Evolutionary conservation across 352 stramenopile species (phyloP).

Genomic region (Globisporangium viniferum): DNA sequence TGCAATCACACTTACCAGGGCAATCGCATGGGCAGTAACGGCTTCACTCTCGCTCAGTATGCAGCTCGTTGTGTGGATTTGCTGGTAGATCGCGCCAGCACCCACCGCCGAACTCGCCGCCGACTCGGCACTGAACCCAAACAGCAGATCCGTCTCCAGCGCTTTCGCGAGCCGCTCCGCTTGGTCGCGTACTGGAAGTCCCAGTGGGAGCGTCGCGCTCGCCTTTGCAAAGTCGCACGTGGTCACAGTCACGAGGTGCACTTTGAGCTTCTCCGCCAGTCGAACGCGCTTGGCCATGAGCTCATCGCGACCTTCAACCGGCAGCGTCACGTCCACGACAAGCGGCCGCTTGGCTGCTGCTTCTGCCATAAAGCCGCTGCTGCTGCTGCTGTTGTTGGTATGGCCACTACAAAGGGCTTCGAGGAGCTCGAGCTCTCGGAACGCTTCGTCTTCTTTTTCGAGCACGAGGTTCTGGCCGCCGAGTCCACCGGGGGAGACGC

Average conservation of each 20-base stretch:
- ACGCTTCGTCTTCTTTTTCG: conserved; percentile 73
- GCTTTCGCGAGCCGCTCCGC: conserved; percentile 49
- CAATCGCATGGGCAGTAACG: conserved; percentile 34
- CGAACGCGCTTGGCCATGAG: conserved; percentile 28
- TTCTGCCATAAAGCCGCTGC: background rate
- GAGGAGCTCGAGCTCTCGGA: conserved; percentile 56
- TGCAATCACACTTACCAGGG: no score
- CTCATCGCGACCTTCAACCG: conserved; percentile 44
- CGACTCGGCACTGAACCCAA: conserved; percentile 34
- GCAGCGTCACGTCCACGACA: conserved; percentile 53
- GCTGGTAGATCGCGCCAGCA: conserved; percentile 69
- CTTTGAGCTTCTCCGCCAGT: conserved; percentile 32
- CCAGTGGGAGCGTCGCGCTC: conserved; percentile 7
- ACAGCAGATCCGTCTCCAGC: conserved; percentile 68
- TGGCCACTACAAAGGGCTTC: background rate
- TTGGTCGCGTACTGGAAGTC: conserved; percentile 26
- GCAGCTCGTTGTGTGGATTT: conserved; percentile 29
- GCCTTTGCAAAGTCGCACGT: conserved; percentile 42
- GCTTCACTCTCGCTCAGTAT: conserved; percentile 22
- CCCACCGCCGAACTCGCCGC: conserved; percentile 13
- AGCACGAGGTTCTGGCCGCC: conserved; percentile 51
- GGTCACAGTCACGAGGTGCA: conserved; percentile 53
- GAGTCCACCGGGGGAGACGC: conserved; percentile 31
- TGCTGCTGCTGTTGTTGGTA: background rate
- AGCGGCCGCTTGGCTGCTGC: conserved; percentile 15